Conservation (phyloP, 768 basidiomycete species). For the Mycena venus region DNA sequence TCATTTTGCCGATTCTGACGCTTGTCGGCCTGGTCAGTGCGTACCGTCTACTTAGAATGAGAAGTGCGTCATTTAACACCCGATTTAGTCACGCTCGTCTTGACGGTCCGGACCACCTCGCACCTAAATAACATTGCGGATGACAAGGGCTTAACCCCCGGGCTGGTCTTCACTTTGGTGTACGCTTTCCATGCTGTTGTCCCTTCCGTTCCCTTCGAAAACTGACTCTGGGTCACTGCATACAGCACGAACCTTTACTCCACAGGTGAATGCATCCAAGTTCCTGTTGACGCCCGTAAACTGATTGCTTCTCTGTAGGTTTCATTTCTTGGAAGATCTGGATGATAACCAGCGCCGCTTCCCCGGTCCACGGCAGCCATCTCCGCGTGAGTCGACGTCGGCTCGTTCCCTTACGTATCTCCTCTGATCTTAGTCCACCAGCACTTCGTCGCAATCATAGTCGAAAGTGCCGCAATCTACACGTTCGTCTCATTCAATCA, state of each 20-base stretch:
- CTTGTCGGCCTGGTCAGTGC: conserved; percentile 7
- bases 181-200: not conserved
- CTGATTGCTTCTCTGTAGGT: not conserved
- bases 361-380: not conserved
- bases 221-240: not conserved
- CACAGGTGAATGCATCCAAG: not conserved
- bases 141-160: conserved; percentile 3
- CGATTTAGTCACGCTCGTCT: not conserved
- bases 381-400: not conserved
- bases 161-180: conserved; percentile 14
- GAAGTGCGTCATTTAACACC: not conserved
- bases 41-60: not conserved
- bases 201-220: not conserved
- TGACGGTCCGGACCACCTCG: not conserved
- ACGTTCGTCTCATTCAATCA: conserved; percentile 1
- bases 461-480: conserved; percentile 19
- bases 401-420: not conserved
- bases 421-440: not conserved
- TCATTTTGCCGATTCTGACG: not conserved
- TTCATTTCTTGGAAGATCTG: conserved; percentile 19
- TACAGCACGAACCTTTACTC: conserved; percentile 17
- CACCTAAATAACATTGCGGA: not conserved
- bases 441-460: conserved; percentile 2
- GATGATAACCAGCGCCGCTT: conserved; percentile 1
- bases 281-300: not conserved